A percentile compares a stretch with the other conserved stretches of the same genome.
These are phyloP conservation scores for Mycena alexandri DNA, from an alignment of 768 basidiomycete genomes.

Conservation along the genomic window DNA sequence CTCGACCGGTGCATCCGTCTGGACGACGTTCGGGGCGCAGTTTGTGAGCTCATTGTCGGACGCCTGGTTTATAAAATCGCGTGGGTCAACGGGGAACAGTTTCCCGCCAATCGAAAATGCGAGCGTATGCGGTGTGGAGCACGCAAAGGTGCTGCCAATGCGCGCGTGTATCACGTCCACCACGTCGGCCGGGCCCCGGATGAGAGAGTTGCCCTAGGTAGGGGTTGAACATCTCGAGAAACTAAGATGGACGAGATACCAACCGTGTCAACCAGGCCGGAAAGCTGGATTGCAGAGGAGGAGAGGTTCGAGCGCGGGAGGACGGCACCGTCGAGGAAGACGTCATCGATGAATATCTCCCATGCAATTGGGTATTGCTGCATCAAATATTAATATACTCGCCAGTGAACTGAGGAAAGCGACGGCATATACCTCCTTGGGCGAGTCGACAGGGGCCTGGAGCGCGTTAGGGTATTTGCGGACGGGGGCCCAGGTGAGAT, in stretches of 20 bases:
- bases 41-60: constrained; percentile 50
- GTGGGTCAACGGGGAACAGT: constrained; percentile 80
- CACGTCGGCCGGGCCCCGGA: constrained; percentile 81
- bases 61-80: constrained; percentile 71
- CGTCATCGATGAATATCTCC: constrained; percentile 80
- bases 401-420: background rate
- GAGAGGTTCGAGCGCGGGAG: constrained; percentile 70
- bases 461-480: constrained; percentile 73
- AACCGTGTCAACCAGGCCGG: constrained; percentile 82
- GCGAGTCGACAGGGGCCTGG: constrained; percentile 65
- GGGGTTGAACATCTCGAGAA: background rate
- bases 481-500: constrained; percentile 76
- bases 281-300: constrained; percentile 62
- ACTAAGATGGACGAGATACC: constrained; percentile 33
- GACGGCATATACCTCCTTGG: constrained; percentile 62
- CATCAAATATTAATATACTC: constrained; percentile 29
- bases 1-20: constrained; percentile 71
- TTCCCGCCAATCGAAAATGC: constrained; percentile 77
- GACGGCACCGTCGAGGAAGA: constrained; percentile 75
- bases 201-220: constrained; percentile 77
- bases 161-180: constrained; percentile 58
- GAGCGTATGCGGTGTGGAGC: constrained; percentile 71
- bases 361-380: constrained; percentile 75
- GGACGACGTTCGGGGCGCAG: constrained; percentile 68
- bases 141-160: constrained; percentile 63